These are phyloP conservation scores for Botrytis sinoallii DNA, from an alignment of 2,329 filamentous ascomycete species.

Conservation along the genomic window DNA sequence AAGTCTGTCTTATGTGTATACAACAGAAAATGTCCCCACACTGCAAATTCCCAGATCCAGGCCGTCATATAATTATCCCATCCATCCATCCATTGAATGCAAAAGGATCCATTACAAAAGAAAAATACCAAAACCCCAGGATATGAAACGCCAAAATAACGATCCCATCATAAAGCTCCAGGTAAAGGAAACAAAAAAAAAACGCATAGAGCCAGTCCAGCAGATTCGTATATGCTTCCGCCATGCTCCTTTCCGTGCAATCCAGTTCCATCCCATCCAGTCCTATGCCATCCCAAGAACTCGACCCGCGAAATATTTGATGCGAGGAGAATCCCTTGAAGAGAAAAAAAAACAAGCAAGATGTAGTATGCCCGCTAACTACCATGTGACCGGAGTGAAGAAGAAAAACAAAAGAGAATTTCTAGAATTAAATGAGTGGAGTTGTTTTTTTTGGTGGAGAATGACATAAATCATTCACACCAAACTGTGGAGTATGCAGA, in stretches of 20 bases:
- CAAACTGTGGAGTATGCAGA: not conserved
- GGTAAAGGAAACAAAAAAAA: slow-evolving; percentile 4
- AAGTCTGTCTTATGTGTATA: not conserved
- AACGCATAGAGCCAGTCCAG: slow-evolving; percentile 9
- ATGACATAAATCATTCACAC: not conserved
- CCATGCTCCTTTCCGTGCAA: not conserved
- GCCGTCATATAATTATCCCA: slow-evolving; percentile 5
- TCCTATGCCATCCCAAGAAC: slow-evolving; percentile 7
- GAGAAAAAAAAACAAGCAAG: not conserved
- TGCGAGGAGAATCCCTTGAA: not conserved
- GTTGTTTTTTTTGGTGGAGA: not conserved
- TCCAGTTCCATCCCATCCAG: slow-evolving; percentile 1
- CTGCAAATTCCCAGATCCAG: not conserved
- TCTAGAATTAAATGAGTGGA: slow-evolving; percentile 5
- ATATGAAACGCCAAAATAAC: slow-evolving; percentile 9
- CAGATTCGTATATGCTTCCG: slow-evolving; percentile 5
- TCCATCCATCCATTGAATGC: slow-evolving; percentile 12
- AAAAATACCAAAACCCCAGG: not conserved
- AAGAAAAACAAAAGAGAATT: not conserved
- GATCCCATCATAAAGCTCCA: not conserved
- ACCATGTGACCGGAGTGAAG: not conserved
- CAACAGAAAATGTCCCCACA: not conserved
- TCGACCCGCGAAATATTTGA: slow-evolving; percentile 14
- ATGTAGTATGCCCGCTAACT: not conserved
- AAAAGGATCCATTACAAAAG: not conserved